Base-by-base conservation (phyloP, 352 stramenopile species). In the Phytophthora lateralis region DNA sequence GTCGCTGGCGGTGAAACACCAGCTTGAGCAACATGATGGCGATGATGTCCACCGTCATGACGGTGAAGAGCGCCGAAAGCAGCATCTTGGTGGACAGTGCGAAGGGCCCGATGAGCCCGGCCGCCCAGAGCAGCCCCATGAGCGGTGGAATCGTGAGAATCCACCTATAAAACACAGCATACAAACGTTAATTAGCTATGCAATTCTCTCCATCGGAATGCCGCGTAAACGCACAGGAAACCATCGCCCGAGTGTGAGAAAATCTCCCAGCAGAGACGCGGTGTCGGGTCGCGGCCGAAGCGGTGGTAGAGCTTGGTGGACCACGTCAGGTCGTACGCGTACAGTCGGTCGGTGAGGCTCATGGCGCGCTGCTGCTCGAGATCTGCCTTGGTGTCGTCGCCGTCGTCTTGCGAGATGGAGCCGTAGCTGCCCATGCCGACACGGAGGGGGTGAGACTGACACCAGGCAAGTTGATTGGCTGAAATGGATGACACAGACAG, bases 241-340 rank as follows among this genome's bases (percentile, higher is more conserved):
- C 86, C 86, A 69, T 95, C 86, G 63, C 86, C 81, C 32, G 86
- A 87, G 61, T 92, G 81, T 42, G 80, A 92, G 71, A 93, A 79
- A 54, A 89, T 60, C 57, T 95, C 86, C 82, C 82, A 90, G 42
- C 81, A 73, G n/a, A 88, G 55, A 7, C 80, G 76, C 43, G 62
- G 55, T 20, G 49, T 75, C 21, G 67, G 63, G 49, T 75, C 60
- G 38, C 75, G 74, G 2, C 81, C 82, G 55, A 88, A 91, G 46
- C 75, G 73, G 50, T 88, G 81, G 74, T 89, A 90, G 24, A 86
- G 50, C 47, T 83, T 76, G 65, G 82, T 84, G 58, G 81, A 85
- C 69, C 79, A 72, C 66, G 73, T 86, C 56, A 94, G 69, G 71
- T 94, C 85, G 70, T 90, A 84, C 30, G 79, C 70, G 63, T 91